phyloP scores from a whole-genome alignment of 257 asterid genomes.

The Leptodermis oblonga region DNA sequence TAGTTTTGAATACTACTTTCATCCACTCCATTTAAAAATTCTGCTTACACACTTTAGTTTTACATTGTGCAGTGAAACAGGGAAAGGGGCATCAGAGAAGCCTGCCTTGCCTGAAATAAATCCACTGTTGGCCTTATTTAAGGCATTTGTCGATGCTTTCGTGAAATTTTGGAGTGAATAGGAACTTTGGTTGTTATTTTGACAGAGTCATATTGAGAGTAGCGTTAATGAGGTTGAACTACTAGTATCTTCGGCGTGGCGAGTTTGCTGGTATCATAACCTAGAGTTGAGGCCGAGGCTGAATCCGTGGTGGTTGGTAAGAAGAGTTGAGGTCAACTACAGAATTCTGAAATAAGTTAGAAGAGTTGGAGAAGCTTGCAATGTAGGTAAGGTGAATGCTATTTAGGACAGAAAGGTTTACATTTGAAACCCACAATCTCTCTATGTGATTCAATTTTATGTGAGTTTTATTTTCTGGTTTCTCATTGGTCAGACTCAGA shows the following conservation, averaged over 20 bases:
- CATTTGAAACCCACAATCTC: not conserved
- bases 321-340: not conserved
- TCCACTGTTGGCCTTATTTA: slow-evolving; percentile 46
- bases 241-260: not conserved
- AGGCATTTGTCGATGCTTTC: slow-evolving; percentile 50
- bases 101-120: slow-evolving; percentile 36
- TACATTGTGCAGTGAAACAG: slow-evolving; percentile 45
- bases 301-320: not conserved
- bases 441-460: not conserved
- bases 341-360: not conserved
- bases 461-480: not conserved
- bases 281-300: not conserved
- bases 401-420: not conserved
- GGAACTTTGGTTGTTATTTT: slow-evolving; percentile 8
- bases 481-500: not conserved
- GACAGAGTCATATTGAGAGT: not conserved
- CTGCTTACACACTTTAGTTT: not conserved
- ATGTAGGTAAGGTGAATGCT: slow-evolving; percentile 3
- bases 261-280: not conserved
- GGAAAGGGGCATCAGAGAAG: slow-evolving; percentile 43
- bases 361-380: not conserved
- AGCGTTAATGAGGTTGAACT: not conserved
- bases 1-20: not conserved
- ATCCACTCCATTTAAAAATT: not conserved
- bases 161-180: slow-evolving; percentile 65